Base-by-base conservation (phyloP, 1,284 basidiomycete species). In the Mycena citricolor region DNA sequence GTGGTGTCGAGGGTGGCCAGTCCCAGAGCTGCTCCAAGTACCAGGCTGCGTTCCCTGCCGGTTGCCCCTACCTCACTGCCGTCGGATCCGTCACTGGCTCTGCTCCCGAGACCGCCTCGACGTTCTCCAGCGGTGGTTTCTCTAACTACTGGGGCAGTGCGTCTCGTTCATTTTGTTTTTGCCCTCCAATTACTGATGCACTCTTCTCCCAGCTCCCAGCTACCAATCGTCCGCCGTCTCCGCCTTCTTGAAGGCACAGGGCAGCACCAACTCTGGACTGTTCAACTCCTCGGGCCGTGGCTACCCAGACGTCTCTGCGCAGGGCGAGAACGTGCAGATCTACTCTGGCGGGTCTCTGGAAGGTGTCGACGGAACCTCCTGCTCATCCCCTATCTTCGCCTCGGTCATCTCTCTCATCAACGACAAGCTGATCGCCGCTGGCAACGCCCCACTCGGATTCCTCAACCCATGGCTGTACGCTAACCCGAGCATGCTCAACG, bases 1-100 rank as follows among this genome's bases (percentile, higher is more conserved):
- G 63, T 12, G 86, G 86, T 40, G 86, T 86, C 7, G 86, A 83
- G 13, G 80, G 81, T 52, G 73, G 74, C 4, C 59, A 76, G 44
- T 22, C 20, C 74, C 71, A 11, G 25, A 52, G 11, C 48, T n/a
- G n/a, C n/a, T n/a, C n/a, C n/a, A n/a, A n/a, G n/a, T n/a, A n/a
- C n/a, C n/a, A n/a, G n/a, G n/a, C n/a, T n/a, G n/a, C n/a, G n/a
- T n/a, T n/a, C n/a, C n/a, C n/a, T n/a, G n/a, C n/a, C n/a, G n/a
- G n/a, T n/a, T n/a, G n/a, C n/a, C n/a, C n/a, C n/a, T n/a, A n/a
- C n/a, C n/a, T n/a, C n/a, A n/a, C n/a, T n/a, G n/a, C n/a, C n/a
- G n/a, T n/a, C n/a, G n/a, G n/a, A n/a, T n/a, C n/a, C n/a, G n/a
- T n/a, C n/a, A n/a, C n/a, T n/a, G n/a, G n/a, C n/a, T n/a, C n/a